These are phyloP conservation scores for Lodderomyces jiufengensis DNA, from an alignment of 1,139 yeast species.

Conservation along the genomic window DNA sequence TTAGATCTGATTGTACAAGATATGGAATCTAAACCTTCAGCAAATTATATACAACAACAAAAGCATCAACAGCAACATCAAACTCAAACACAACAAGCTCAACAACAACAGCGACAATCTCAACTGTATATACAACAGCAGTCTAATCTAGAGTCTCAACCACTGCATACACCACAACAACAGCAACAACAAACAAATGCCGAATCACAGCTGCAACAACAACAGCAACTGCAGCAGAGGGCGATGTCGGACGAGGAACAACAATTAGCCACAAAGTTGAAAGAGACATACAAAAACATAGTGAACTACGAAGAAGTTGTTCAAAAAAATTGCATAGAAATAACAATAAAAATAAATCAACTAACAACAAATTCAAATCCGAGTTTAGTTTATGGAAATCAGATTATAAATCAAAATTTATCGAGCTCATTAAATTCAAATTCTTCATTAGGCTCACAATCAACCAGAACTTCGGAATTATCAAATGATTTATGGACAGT, in stretches of 20 bases:
- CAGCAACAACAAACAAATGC: conserved; percentile 12
- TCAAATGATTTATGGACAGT: conserved; percentile 68
- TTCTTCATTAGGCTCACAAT: conserved; percentile 16
- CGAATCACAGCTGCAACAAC: conserved; percentile 12
- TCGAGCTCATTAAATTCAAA: conserved; percentile 18
- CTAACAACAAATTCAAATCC: conserved; percentile 25
- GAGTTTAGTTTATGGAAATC: conserved; percentile 18
- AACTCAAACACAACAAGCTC: conserved; percentile 4
- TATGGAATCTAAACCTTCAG: conserved; percentile 4
- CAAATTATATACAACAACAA: conserved; percentile 3
- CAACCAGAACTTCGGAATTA: conserved; percentile 44
- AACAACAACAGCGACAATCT: conserved; percentile 10
- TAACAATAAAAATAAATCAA: conserved; percentile 50
- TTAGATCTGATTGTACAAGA: conserved; percentile 11
- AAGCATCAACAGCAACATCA: conserved; percentile 2
- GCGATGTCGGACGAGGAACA: conserved; percentile 65
- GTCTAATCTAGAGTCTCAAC: no score
- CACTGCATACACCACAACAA: conserved; percentile 3
- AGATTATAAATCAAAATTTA: conserved; percentile 18
- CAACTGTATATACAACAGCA: conserved; percentile 9
- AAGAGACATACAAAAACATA: conserved; percentile 69
- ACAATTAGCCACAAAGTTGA: conserved; percentile 63
- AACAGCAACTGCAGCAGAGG: conserved; percentile 19
- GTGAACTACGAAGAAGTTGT: conserved; percentile 65
- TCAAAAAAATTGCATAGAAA: conserved; percentile 61